Base-by-base conservation (phyloP, 192 early-diverging fungal species). In the Cetraspora pellucida region DNA sequence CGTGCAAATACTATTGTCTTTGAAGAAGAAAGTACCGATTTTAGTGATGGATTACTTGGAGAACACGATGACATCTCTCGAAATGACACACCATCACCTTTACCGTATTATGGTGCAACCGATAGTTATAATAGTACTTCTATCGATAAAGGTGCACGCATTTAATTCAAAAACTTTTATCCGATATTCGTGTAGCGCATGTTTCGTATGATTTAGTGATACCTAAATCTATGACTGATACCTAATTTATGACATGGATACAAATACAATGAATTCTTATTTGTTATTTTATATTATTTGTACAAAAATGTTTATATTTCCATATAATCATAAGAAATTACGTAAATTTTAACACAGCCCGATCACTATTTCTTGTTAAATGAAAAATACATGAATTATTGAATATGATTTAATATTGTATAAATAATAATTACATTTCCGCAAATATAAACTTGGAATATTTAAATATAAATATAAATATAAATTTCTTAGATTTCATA, bases 11-110 rank as follows among this genome's bases (percentile, higher is more conserved):
- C 16, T 21, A 73, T 73, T 23, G 31, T 19, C 43, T 73, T 73
- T 73, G 71, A 73, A 37, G 71, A 73, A 57, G 71, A 73, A 49
- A 8, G 10, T 54, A 17, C 1, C 13, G 7, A 19, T 44, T 2
- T 30, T 31, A 28, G 3, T 63, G 37, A 37, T 37, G 37, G 7
- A 37, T 37, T 37, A 37, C 25, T 2, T 4, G 27, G 27, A 63
- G 10, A 61, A 28, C 8, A 61, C 3, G 23, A 4, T 7, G 10
- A 21, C 11, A 25, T 27, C 21, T 21, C 8, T 60, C 10, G 25
- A 27, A 10, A 60, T 21, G 58, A 25, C 11, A 60, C 21, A 25
- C 3, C n/a, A 1, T 21, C 55, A 21, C 23, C 58, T 27, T 27
- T 23, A 13, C 25, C 23, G 27, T 60, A 19, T 2, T 60, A 60